Percentiles rank a stretch among this genome's conserved stretches.
These are phyloP conservation scores for Styphnolobium japonicum DNA, from an alignment of 306 rosid genomes.

Conservation along the genomic window DNA sequence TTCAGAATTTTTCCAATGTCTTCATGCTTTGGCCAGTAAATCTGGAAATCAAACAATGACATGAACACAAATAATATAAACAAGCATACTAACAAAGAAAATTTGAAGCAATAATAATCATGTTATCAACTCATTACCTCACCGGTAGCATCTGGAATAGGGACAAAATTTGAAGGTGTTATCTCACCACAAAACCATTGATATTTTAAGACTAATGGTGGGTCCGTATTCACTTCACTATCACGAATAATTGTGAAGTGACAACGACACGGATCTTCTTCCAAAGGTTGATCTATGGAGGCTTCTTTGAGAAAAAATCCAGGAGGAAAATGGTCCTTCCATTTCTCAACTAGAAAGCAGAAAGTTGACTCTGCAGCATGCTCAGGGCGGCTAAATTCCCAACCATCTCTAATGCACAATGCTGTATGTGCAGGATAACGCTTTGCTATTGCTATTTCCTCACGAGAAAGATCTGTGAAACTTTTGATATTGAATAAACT, in stretches of 20 bases:
- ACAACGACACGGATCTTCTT: constrained; percentile 87
- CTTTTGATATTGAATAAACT: constrained; percentile 26
- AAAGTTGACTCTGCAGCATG: constrained; percentile 79
- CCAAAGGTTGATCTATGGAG: constrained; percentile 75
- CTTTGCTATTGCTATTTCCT: constrained; percentile 70
- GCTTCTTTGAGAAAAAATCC: constrained; percentile 76
- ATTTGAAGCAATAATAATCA: constrained; percentile 16
- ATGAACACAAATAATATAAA: background rate
- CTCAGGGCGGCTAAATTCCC: constrained; percentile 89
- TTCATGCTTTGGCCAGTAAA: constrained; percentile 88
- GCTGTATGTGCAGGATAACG: constrained; percentile 88
- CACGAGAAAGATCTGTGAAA: constrained; percentile 75
- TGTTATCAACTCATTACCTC: constrained; percentile 56
- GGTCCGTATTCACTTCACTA: constrained; percentile 36
- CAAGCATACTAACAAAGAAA: background rate
- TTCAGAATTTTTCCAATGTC: constrained; percentile 76
- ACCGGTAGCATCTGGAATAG: constrained; percentile 68
- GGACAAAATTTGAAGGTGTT: constrained; percentile 58
- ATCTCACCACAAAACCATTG: constrained; percentile 93
- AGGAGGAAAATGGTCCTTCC: constrained; percentile 80
- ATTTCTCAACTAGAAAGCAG: constrained; percentile 76
- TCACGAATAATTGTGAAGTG: constrained; percentile 73
- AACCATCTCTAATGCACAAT: constrained; percentile 87
- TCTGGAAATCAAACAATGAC: constrained; percentile 45
- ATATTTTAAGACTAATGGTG: constrained; percentile 60